These are phyloP conservation scores for Neoboletus brunneissimus DNA, from an alignment of 768 basidiomycete genomes.

Conservation along the genomic window DNA sequence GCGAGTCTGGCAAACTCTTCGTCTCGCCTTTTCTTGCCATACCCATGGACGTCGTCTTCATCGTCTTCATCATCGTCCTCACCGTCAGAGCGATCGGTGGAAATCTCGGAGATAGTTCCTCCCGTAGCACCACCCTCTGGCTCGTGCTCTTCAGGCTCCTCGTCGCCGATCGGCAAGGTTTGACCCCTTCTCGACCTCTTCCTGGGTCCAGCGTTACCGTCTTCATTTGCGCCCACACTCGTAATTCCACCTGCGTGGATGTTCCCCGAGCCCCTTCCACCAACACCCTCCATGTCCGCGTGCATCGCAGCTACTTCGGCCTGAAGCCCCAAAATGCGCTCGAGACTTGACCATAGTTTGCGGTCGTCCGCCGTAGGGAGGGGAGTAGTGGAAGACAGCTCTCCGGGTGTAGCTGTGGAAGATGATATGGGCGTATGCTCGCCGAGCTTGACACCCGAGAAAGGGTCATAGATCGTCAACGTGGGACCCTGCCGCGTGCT, in stretches of 20 bases:
- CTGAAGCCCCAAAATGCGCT: conserved; percentile 68
- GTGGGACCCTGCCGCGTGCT: not conserved
- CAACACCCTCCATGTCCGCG: conserved; percentile 67
- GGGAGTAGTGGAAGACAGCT: not conserved
- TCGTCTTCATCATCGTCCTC: conserved; percentile 36
- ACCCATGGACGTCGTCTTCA: conserved; percentile 49
- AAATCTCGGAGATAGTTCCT: conserved; percentile 21
- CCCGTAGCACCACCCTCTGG: conserved; percentile 9
- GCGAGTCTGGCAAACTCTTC: conserved; percentile 67
- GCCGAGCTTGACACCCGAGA: conserved; percentile 28
- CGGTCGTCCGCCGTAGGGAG: conserved; percentile 36
- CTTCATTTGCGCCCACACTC: conserved; percentile 10
- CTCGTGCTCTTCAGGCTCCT: conserved; percentile 21
- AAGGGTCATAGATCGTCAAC: conserved; percentile 33
- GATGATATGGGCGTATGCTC: conserved; percentile 13
- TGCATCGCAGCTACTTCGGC: conserved; percentile 71
- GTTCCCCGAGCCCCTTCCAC: conserved; percentile 11
- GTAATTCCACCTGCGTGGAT: conserved; percentile 1
- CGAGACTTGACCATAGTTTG: conserved; percentile 65
- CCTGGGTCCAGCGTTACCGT: conserved; percentile 11
- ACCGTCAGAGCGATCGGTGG: conserved; percentile 32
- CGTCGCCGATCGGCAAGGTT: conserved; percentile 33
- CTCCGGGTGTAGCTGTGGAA: conserved; percentile 7
- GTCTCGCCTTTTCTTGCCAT: conserved; percentile 54
- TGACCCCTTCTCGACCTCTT: conserved; percentile 33